Conservation (phyloP, 2,329 filamentous ascomycete genomes). For the Colletotrichum chrysophilum region DNA sequence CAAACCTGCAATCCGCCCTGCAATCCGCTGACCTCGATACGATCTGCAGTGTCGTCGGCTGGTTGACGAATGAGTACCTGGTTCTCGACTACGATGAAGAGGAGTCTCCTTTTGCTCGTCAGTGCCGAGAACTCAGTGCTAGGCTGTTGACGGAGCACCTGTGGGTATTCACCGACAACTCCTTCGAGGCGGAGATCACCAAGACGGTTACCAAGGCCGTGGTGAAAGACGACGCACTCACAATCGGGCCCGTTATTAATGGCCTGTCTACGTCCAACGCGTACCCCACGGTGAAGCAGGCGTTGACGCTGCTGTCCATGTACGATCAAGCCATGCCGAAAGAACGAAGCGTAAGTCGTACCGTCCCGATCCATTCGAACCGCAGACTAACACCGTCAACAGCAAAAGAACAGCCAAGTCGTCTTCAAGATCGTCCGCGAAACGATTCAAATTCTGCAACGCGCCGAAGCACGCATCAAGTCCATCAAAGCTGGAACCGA, state of each 20-base stretch:
- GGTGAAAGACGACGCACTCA: slow-evolving; percentile 52
- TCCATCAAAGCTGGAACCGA: slow-evolving; percentile 67
- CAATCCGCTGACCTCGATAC: slow-evolving; percentile 52
- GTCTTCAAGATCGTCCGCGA: slow-evolving; percentile 82
- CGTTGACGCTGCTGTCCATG: slow-evolving; percentile 63
- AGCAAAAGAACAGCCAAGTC: slow-evolving; percentile 59
- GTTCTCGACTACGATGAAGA: slow-evolving; percentile 62
- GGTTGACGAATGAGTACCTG: slow-evolving; percentile 64
- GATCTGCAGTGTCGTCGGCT: slow-evolving; percentile 61
- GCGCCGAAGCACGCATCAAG: slow-evolving; percentile 75
- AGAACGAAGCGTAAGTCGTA: slow-evolving; percentile 60
- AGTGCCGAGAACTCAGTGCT: slow-evolving; percentile 62
- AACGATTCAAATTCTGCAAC: slow-evolving; percentile 82
- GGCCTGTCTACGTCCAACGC: slow-evolving; percentile 61
- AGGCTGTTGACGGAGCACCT: slow-evolving; percentile 61
- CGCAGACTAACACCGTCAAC: not conserved
- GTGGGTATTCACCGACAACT: slow-evolving; percentile 60
- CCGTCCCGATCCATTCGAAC: accelerated
- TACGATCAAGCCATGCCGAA: slow-evolving; percentile 71
- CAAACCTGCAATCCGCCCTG: slow-evolving; percentile 53
- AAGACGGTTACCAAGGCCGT: slow-evolving; percentile 58
- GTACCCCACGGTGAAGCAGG: slow-evolving; percentile 62
- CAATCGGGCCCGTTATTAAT: slow-evolving; percentile 53
- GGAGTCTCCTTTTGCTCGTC: slow-evolving; percentile 53
- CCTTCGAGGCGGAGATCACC: slow-evolving; percentile 60